Conservation (phyloP, 2,329 filamentous ascomycete genomes). For the Zasmidium cellare region DNA sequence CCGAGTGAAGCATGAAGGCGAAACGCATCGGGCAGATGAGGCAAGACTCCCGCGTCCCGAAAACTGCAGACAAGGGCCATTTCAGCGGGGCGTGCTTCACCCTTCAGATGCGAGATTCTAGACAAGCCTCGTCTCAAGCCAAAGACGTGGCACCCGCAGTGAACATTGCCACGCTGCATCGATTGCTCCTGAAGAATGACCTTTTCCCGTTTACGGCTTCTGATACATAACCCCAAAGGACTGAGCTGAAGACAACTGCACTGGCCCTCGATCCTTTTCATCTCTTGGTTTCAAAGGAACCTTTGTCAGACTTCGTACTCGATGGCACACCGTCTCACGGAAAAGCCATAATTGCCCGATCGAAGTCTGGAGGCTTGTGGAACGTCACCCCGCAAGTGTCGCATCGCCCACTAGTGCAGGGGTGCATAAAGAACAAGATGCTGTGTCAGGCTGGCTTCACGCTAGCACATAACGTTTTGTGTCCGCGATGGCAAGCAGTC, state of each 20-base stretch:
- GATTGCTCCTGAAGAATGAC: neutral
- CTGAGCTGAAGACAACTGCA: neutral
- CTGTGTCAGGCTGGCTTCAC: conserved; percentile 1
- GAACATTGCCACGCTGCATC: no score
- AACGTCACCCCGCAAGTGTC: conserved; percentile 8
- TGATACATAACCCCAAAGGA: neutral
- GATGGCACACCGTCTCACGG: neutral
- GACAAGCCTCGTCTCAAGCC: neutral
- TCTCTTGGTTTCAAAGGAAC: neutral
- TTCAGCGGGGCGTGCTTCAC: no score
- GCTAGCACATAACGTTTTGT: neutral
- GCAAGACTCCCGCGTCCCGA: no score
- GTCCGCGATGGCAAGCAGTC: neutral
- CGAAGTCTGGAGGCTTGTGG: neutral
- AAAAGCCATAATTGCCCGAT: conserved; percentile 5
- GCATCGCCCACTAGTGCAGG: conserved; percentile 5
- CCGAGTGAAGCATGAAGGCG: no score
- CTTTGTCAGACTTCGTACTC: conserved; percentile 6
- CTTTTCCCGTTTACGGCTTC: neutral
- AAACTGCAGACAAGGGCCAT: no score
- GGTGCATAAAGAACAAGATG: conserved; percentile 10
- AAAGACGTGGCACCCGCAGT: neutral
- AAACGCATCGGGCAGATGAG: no score
- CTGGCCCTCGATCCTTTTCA: neutral
- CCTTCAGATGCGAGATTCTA: neutral